These are phyloP conservation scores for Parietaria judaica DNA, from an alignment of 306 rosid species.

Conservation along the genomic window DNA sequence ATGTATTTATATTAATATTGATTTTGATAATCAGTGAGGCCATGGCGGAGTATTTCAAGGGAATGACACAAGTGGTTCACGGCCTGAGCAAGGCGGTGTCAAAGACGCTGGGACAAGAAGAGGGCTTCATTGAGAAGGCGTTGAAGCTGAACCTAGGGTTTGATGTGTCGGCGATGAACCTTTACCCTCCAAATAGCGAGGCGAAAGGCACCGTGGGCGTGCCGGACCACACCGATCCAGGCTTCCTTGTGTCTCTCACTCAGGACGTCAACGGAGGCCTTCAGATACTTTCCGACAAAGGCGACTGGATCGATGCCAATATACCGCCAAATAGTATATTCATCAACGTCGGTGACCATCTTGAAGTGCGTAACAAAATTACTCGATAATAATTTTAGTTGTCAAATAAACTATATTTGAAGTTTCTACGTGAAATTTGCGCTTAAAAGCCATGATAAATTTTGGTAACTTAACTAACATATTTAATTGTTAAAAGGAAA, in stretches of 20 bases:
- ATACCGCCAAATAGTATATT: conserved; percentile 47
- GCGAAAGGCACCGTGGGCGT: conserved; percentile 30
- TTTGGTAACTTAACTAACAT: no score
- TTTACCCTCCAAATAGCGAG: conserved; percentile 34
- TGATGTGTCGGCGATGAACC: conserved; percentile 42
- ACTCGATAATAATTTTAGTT: background rate
- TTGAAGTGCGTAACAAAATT: conserved; percentile 27
- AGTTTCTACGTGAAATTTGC: background rate
- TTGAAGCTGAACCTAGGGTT: conserved; percentile 36
- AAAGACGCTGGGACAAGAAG: conserved; percentile 37
- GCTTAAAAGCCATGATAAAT: background rate
- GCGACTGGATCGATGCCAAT: conserved; percentile 35
- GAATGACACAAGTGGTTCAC: conserved; percentile 18
- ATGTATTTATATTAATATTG: no score
- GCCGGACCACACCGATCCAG: conserved; percentile 47
- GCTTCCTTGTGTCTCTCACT: conserved; percentile 35
- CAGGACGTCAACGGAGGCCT: conserved; percentile 57
- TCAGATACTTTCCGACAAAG: conserved; percentile 37
- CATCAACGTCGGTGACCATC: conserved; percentile 49
- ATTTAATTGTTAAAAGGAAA: no score
- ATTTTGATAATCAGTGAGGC: conserved; percentile 18
- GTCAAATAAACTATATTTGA: background rate
- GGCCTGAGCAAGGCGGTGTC: conserved; percentile 41
- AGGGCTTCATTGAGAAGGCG: conserved; percentile 40
- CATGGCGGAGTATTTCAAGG: conserved; percentile 27